Evolutionary conservation across 805 yeast species (phyloP).

Genomic region (Hanseniaspora guilliermondii): DNA sequence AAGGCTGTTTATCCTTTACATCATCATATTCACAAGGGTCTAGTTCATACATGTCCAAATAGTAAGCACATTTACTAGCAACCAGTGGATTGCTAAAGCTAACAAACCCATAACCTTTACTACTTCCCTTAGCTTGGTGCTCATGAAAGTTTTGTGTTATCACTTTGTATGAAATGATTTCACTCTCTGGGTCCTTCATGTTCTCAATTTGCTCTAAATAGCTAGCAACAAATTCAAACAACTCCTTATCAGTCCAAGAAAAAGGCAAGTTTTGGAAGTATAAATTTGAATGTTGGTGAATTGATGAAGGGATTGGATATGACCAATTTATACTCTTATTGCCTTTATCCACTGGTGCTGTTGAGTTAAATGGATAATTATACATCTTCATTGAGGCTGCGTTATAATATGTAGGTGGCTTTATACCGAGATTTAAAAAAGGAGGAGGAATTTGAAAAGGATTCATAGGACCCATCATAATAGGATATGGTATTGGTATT

Average conservation of each 20-base stretch:
- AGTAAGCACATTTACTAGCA: slow-evolving; percentile 8
- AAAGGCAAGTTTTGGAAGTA: slow-evolving; percentile 8
- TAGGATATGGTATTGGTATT: neutral
- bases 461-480: neutral
- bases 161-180: slow-evolving; percentile 2
- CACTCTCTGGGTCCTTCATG: neutral
- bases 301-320: slow-evolving; percentile 8
- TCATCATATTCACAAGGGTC: neutral
- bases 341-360: neutral
- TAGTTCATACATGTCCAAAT: slow-evolving; percentile 1
- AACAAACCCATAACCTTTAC: slow-evolving; percentile 11
- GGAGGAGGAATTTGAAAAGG: neutral
- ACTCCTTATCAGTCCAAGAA: slow-evolving; percentile 2
- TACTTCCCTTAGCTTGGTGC: neutral
- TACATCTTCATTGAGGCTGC: neutral
- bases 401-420: neutral
- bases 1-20: neutral
- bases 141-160: slow-evolving; percentile 5
- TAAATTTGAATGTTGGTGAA: slow-evolving; percentile 8
- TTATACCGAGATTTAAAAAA: neutral
- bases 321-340: neutral
- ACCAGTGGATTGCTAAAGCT: slow-evolving; percentile 7
- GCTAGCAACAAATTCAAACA: neutral
- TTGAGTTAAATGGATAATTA: neutral
- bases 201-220: neutral